Evolutionary conservation across 2,329 filamentous ascomycete species (phyloP), one percentile per base, ranked within the genome.

Genomic region (Camillea tinctor): DNA sequence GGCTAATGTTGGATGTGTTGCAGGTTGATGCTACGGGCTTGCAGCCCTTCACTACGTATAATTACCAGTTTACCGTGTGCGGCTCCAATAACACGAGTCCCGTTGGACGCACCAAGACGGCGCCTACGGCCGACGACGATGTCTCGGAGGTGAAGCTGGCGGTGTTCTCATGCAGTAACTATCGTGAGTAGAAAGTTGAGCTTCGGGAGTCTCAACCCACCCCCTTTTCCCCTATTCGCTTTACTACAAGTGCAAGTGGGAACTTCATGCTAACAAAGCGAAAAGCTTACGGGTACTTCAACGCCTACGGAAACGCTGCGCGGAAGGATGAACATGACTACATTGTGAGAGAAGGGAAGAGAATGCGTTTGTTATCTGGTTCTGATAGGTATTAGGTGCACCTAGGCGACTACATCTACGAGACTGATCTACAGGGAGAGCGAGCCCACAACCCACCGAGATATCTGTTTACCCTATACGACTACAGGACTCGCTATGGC

Each of bases 341-440:
- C 60, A 75, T 81, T 13, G 71, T 82, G 58, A 73, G 79, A 1
- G 6, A 53, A 2, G n/a, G n/a, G 36, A 44, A 44, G 6, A n/a
- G n/a, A 44, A 44, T n/a, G n/a, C 15, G 13, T 4, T 30, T 26
- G 2, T 22, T 7, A 21, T 9, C 19, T 17, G 50, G 26, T 56
- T 26, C 22, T 56, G n/a, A 54, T 11, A 30, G 48, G 11, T 30
- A 24, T 20, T 59, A 68, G 71, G 60, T 73, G 54, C 68, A 71
- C 24, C 65, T 74, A 15, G 78, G 79, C 15, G 80, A 87, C 71
- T 87, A 86, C 68, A 88, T 90, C 60, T 91, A 91, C 69, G 88
- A 90, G 66, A 83, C 82, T 52, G 75, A 78, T 49, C 68, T 66
- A 1, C 56, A 61, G 53, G 71, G 69, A 13, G 69, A 72, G 61